Percentiles rank a stretch among this genome's conserved stretches.
Evolutionary conservation across 176 grass and related monocot genomes (phyloP).

Genomic region (Saccharum spontaneum): DNA sequence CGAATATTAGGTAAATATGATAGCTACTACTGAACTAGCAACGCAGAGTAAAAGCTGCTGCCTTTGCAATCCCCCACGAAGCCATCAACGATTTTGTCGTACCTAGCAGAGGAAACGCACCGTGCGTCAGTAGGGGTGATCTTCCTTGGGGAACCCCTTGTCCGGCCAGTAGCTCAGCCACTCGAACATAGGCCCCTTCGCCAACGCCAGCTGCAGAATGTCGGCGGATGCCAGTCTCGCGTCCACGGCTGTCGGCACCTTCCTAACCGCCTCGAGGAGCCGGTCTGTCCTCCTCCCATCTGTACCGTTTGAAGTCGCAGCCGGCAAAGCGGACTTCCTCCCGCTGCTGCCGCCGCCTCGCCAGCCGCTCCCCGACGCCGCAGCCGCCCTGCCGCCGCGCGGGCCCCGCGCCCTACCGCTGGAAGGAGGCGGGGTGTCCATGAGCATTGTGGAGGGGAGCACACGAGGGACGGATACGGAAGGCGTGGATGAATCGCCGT

Average conservation of each 20-base stretch:
- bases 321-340: not conserved
- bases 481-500: not conserved
- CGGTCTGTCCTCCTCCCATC: not conserved
- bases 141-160: constrained; percentile 33
- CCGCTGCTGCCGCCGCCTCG: not conserved
- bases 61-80: not conserved
- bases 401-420: not conserved
- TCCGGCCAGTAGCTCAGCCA: constrained; percentile 55
- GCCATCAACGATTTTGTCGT: not conserved
- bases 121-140: constrained; percentile 28
- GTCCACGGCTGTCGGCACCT: constrained; percentile 16
- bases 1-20: not conserved
- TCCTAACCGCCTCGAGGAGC: constrained; percentile 20
- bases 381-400: not conserved
- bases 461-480: not conserved
- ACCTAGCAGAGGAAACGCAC: not conserved
- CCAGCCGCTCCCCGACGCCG: not conserved
- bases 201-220: constrained; percentile 50
- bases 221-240: constrained; percentile 24
- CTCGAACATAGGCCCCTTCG: constrained; percentile 46
- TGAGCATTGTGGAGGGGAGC: constrained; percentile 8
- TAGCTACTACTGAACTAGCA: not conserved
- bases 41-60: not conserved
- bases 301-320: not conserved
- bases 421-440: not conserved